A percentile compares a stretch with the other conserved stretches of the same genome.
Evolutionary conservation across 768 basidiomycete genomes (phyloP).

Genomic region (Saitozyma podzolica): DNA sequence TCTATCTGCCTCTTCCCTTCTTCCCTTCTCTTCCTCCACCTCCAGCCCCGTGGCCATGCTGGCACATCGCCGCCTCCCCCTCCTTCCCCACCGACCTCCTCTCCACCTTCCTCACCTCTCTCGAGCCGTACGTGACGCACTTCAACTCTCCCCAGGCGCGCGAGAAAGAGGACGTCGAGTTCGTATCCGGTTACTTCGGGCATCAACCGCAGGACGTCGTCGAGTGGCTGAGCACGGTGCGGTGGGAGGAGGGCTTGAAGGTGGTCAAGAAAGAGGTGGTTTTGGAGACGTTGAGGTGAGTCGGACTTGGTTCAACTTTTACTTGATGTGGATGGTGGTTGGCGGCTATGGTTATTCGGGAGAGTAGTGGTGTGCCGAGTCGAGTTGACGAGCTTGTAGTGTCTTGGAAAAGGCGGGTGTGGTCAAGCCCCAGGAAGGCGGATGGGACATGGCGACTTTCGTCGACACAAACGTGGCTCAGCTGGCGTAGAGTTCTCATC

Average conservation of each 20-base stretch:
- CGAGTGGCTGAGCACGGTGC: conserved; percentile 81
- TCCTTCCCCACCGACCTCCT: conserved; percentile 58
- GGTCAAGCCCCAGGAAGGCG: conserved; percentile 59
- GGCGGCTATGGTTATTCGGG: background rate
- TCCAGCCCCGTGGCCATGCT: conserved; percentile 92
- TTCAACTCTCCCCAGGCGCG: conserved; percentile 61
- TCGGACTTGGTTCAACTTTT: background rate
- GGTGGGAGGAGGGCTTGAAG: conserved; percentile 68
- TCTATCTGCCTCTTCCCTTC: background rate
- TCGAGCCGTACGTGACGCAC: conserved; percentile 65
- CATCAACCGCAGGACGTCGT: conserved; percentile 80
- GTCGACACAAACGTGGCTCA: conserved; percentile 60
- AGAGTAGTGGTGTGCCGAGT: background rate
- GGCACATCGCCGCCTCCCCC: conserved; percentile 87
- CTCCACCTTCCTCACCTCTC: conserved; percentile 62
- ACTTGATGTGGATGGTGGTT: too few species aligned
- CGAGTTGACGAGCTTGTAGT: conserved; percentile 52
- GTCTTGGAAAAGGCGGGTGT: conserved; percentile 76
- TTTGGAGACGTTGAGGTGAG: conserved; percentile 68
- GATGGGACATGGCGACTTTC: conserved; percentile 63
- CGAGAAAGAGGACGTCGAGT: conserved; percentile 67
- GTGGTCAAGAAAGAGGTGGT: conserved; percentile 68
- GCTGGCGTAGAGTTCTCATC: conserved; percentile 23
- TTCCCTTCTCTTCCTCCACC: background rate
- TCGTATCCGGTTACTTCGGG: conserved; percentile 74